Conservation (phyloP, 352 stramenopile genomes). For the Salisapilia sapeloensis region DNA sequence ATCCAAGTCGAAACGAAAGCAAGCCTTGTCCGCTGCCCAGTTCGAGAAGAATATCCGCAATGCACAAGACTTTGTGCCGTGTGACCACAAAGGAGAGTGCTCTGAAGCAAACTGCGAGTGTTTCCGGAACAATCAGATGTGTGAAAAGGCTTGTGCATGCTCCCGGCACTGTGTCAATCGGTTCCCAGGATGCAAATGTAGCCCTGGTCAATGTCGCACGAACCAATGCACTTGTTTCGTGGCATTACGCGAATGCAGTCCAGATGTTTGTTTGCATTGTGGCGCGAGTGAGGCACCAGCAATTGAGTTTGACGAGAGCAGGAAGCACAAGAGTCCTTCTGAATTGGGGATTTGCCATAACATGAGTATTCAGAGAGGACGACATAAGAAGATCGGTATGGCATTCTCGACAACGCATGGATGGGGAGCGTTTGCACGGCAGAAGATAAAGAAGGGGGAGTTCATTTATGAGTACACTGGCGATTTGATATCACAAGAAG, state of each 20-base stretch:
- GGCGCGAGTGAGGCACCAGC: conserved; percentile 32
- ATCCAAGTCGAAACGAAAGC: conserved; percentile 43
- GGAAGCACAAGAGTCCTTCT: conserved; percentile 14
- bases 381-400: conserved; percentile 42
- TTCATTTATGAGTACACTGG: conserved; percentile 61
- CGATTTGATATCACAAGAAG: conserved; percentile 44
- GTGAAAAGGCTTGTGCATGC: conserved; percentile 71
- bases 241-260: conserved; percentile 34
- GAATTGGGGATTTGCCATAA: conserved; percentile 54
- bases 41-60: conserved; percentile 32
- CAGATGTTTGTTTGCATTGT: conserved; percentile 35
- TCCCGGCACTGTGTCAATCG: conserved; percentile 56
- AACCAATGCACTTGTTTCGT: conserved; percentile 46
- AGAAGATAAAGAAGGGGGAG: conserved; percentile 39
- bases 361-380: conserved; percentile 34
- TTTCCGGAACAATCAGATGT: conserved; percentile 60
- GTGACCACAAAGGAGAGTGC: conserved; percentile 54
- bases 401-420: conserved; percentile 42
- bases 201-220: conserved; percentile 34
- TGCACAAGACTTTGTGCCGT: conserved; percentile 68
- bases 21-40: too few relatives aligned
- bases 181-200: conserved; percentile 30
- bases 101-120: conserved; percentile 43
- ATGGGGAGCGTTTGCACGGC: conserved; percentile 39
- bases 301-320: conserved; percentile 18